Evolutionary conservation across 108 stramenopile species (phyloP), one percentile per base, ranked within the genome.

Genomic region (Nitzschia putrida): DNA sequence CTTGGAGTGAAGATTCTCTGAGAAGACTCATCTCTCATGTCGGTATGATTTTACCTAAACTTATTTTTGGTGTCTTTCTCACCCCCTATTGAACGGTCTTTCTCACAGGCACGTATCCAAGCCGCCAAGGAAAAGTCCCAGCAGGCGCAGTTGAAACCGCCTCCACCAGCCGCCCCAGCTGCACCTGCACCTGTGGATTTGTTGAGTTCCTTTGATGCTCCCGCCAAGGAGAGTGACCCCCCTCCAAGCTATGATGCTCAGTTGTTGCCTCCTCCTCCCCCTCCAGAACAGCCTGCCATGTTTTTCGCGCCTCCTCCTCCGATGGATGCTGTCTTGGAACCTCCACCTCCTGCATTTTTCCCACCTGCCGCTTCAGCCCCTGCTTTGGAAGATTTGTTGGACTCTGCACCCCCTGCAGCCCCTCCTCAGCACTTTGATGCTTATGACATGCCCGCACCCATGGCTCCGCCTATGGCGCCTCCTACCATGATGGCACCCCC

Each of bases 51-150:
- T n/a, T n/a, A n/a, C n/a, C n/a, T n/a, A n/a, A n/a, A n/a, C n/a
- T n/a, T n/a, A n/a, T n/a, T n/a, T n/a, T n/a, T n/a, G n/a, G n/a
- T n/a, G n/a, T n/a, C n/a, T n/a, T n/a, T n/a, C n/a, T n/a, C n/a
- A n/a, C n/a, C n/a, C n/a, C n/a, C n/a, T n/a, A n/a, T 34, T 34
- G 29, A 49, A 49, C 2, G 14, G 2, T 49, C 18, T 16, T 49
- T 49, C 47, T 16, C 47, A 5, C 18, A 91, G 90, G 88, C 88
- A 51, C 82, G 90, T 61, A 93, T 93, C 63, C 86, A 85, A 78
- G 91, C 91, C 5, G 91, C 91, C 25, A 89, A 93, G 60, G 91
- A 93, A 85, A 78, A 84, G 22, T 76, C 87, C 14, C 80, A 83
- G 42, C 50, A 73, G 53, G 61, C 22, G 22, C 57, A 70, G 45